Evolutionary conservation across 1,284 basidiomycete genomes (phyloP), one percentile per base, ranked within the genome.

Genomic region (Melampsora americana): DNA sequence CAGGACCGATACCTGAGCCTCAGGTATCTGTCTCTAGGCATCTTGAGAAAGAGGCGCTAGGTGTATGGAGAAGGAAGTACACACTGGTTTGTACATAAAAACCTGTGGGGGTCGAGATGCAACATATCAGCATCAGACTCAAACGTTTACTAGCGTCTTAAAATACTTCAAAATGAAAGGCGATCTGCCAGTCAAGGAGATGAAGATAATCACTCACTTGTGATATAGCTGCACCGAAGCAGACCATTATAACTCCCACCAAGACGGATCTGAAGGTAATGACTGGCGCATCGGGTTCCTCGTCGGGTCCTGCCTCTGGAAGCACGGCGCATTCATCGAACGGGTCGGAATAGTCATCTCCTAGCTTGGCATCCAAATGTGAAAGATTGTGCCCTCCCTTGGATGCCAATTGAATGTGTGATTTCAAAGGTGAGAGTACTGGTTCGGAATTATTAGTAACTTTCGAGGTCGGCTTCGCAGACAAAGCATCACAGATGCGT

Each of bases 241-340:
- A 35, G 20, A 65, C 26, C 50, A 75, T 60, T n/a, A 75, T 46
- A 16, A 75, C 2, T n/a, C 72, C 72, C 6, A 68, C 66, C 6
- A 75, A 39, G n/a, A 65, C 65, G 16, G 72, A 67, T 30, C 72
- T 56, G 35, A 68, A 39, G 16, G 65, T 75, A 16, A 75, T 66
- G 20, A 66, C 66, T n/a, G 66, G 53, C 72, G 66, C 59, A 44
- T 60, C 56, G 26, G 72, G 72, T 42, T 75, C 56, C 39, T 75
- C 72, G 20, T 73, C 71, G 20, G 30, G 50, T 35, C 66, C 64
- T 35, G 48, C 35, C 0, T 66, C 71, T n/a, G 71, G 71, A 18
- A 73, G 14, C 32, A 73, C 71, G 20, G 71, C 71, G 50, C 50
- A 56, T 32, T 73, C 71, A 42, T 73, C 71, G 28, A 73, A 73